Percentiles rank a stretch among this genome's conserved stretches.
Conservation (phyloP, 106 monocot genomes). For the Narthecium ossifragum region DNA sequence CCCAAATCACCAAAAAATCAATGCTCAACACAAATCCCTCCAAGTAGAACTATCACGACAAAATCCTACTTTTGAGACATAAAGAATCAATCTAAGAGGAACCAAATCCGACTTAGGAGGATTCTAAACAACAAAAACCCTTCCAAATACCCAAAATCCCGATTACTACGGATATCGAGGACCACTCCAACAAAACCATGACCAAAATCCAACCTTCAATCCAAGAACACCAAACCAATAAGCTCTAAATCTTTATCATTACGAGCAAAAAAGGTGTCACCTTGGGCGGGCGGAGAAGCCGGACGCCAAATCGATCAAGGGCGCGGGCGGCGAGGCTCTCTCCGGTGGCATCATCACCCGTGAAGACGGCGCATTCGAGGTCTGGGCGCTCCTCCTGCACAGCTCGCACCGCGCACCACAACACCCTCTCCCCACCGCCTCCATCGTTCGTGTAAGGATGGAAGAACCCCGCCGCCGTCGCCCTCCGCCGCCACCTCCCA, state of each 20-base stretch:
- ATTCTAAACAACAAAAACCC: too few species aligned
- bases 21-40: too few species aligned
- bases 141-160: too few species aligned
- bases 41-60: too few species aligned
- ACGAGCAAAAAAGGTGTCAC: constrained; percentile 21
- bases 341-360: constrained; percentile 68
- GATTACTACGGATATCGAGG: too few species aligned
- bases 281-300: constrained; percentile 50
- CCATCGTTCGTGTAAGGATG: constrained; percentile 96
- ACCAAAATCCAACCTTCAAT: too few species aligned
- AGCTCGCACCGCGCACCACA: constrained; percentile 90
- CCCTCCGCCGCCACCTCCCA: constrained; percentile 9
- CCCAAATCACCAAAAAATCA: too few species aligned
- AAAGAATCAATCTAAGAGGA: neutral
- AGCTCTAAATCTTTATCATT: too few species aligned
- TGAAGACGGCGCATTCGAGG: constrained; percentile 60
- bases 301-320: constrained; percentile 75
- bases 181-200: too few species aligned
- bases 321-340: constrained; percentile 56
- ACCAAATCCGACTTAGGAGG: too few species aligned
- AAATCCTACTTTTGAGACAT: neutral
- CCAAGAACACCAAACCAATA: too few species aligned
- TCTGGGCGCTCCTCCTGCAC: constrained; percentile 59
- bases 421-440: constrained; percentile 91
- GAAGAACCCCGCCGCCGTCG: constrained; percentile 70